A percentile compares a stretch with the other conserved stretches of the same genome.
phyloP scores from a whole-genome alignment of 2,329 filamentous ascomycete species.

The Scopulariopsis brevicaulis region DNA sequence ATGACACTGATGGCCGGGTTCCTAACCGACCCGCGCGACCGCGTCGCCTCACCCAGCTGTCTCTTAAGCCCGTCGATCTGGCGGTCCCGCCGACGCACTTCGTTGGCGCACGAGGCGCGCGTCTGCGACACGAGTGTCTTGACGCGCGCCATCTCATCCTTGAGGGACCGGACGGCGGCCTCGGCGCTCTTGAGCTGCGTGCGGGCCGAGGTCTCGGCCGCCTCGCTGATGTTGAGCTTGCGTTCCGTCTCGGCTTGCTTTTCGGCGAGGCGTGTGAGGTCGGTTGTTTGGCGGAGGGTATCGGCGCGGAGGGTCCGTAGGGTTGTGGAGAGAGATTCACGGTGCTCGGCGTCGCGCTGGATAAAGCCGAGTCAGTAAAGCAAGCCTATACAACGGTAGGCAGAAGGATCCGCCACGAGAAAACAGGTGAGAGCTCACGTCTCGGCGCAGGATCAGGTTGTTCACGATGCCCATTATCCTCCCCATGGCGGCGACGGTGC shows the following conservation, averaged over 20 bases:
- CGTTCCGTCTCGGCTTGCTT: constrained; percentile 43
- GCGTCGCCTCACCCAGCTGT: constrained; percentile 63
- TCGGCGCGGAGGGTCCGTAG: constrained; percentile 68
- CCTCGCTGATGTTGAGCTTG: constrained; percentile 46
- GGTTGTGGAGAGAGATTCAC: constrained; percentile 69
- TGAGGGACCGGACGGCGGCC: constrained; percentile 59
- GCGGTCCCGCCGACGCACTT: constrained; percentile 80
- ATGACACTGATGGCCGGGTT: constrained; percentile 45
- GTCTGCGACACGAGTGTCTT: constrained; percentile 75
- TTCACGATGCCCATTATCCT: constrained; percentile 88
- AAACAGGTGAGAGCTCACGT: constrained; percentile 46
- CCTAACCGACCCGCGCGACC: constrained; percentile 45
- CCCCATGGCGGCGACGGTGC: constrained; percentile 58
- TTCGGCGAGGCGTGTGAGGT: constrained; percentile 48
- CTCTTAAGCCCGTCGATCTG: constrained; percentile 84
- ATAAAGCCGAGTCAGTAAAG: background rate
- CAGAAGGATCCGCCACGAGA: background rate
- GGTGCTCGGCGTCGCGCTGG: constrained; percentile 79
- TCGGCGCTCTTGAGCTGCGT: constrained; percentile 65
- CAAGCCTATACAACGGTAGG: background rate
- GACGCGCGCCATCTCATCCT: constrained; percentile 71
- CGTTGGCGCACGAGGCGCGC: constrained; percentile 76
- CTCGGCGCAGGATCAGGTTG: constrained; percentile 79
- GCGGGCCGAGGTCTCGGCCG: constrained; percentile 59
- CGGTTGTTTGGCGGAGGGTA: constrained; percentile 59